Evolutionary conservation across 164 flowering plant species (phyloP).

Genomic region (Aristolochia contorta): DNA sequence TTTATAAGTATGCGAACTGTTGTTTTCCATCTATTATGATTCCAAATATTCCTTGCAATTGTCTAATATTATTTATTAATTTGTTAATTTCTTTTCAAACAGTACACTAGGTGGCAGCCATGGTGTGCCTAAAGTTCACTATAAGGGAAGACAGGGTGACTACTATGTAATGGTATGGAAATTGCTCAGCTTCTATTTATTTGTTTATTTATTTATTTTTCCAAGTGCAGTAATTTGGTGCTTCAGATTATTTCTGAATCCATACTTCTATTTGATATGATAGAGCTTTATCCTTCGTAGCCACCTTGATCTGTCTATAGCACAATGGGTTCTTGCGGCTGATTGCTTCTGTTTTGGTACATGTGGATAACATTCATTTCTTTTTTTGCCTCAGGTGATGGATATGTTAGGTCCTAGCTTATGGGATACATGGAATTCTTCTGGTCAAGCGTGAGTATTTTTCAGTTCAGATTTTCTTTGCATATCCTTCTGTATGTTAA

Average conservation of each 20-base stretch:
- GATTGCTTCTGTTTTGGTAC: neutral
- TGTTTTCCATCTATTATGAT: neutral
- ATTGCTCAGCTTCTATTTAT: too few species aligned
- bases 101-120: conserved; percentile 81
- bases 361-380: neutral
- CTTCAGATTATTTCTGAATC: too few species aligned
- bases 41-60: neutral
- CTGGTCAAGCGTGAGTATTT: conserved; percentile 72
- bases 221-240: too few species aligned
- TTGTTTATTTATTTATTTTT: too few species aligned
- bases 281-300: neutral
- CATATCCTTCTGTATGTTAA: too few species aligned
- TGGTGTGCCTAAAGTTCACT: conserved; percentile 85
- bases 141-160: conserved; percentile 84
- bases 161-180: conserved; percentile 73
- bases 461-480: neutral
- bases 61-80: neutral
- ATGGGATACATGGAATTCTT: conserved; percentile 92
- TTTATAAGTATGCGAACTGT: conserved; percentile 54
- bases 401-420: conserved; percentile 91
- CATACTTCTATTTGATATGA: too few species aligned
- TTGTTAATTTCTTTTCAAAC: conserved; percentile 4
- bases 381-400: conserved; percentile 56
- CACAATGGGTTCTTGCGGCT: neutral
- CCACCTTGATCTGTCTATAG: neutral